phyloP scores from a whole-genome alignment of 164 flowering plant species.

The Kalanchoe fedtschenkoi region DNA sequence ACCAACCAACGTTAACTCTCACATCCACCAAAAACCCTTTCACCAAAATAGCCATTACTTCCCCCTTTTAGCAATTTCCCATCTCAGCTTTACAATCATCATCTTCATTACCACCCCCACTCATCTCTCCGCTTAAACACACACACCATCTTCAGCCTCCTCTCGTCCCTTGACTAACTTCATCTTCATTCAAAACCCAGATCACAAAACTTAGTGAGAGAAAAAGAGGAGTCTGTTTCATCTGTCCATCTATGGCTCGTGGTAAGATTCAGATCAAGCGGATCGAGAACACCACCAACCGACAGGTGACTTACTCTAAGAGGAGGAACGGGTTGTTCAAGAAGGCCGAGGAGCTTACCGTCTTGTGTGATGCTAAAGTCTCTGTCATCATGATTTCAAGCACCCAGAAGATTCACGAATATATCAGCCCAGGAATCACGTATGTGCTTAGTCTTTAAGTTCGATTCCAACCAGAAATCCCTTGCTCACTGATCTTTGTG shows the following conservation, averaged over 20 bases:
- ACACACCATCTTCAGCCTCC: neutral
- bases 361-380: conserved; percentile 51
- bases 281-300: conserved; percentile 43
- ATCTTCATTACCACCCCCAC: neutral
- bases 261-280: conserved; percentile 57
- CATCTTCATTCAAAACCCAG: neutral
- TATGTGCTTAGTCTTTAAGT: neutral
- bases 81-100: conserved; percentile 5
- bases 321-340: conserved; percentile 47
- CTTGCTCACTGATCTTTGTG: too few relatives aligned
- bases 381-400: conserved; percentile 26
- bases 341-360: conserved; percentile 46
- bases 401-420: conserved; percentile 2
- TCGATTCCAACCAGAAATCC: neutral
- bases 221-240: conserved; percentile 4
- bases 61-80: neutral
- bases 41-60: neutral
- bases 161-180: neutral
- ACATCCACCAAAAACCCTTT: neutral
- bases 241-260: conserved; percentile 31
- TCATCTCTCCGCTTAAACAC: neutral
- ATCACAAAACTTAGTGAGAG: neutral
- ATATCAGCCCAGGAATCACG: conserved; percentile 9
- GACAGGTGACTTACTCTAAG: conserved; percentile 55
- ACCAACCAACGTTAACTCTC: conserved; percentile 5